These are phyloP conservation scores for Sclerotinia trifoliorum DNA, from an alignment of 2,329 filamentous ascomycete genomes.

Conservation along the genomic window DNA sequence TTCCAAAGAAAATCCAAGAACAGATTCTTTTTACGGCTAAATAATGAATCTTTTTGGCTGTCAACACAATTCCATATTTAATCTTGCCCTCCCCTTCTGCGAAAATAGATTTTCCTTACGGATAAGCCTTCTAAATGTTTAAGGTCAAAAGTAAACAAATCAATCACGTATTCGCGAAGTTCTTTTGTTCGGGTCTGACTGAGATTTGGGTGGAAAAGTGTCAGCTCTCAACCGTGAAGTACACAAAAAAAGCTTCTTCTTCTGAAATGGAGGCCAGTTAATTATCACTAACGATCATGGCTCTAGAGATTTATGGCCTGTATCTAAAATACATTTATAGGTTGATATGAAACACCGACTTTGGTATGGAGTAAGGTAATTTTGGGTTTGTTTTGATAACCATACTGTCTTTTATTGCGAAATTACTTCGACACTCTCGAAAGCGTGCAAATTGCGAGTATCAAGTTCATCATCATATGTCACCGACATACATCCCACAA, in stretches of 20 bases:
- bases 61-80: too few species aligned
- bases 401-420: slow-evolving; percentile 25
- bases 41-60: too few species aligned
- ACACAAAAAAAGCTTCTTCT: neutral
- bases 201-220: neutral
- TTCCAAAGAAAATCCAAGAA: too few species aligned
- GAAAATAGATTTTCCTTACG: too few species aligned
- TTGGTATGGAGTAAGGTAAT: slow-evolving; percentile 27
- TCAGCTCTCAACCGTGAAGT: neutral
- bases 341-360: slow-evolving; percentile 16
- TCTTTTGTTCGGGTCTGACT: too few species aligned
- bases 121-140: too few species aligned
- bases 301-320: slow-evolving; percentile 22
- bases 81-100: too few species aligned
- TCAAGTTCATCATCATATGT: neutral
- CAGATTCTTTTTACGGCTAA: too few species aligned
- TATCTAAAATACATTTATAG: slow-evolving; percentile 18
- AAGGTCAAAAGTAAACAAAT: too few species aligned
- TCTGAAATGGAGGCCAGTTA: neutral
- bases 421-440: slow-evolving; percentile 24
- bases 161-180: too few species aligned
- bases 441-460: neutral
- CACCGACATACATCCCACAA: neutral
- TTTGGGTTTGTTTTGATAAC: slow-evolving; percentile 23
- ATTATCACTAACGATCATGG: slow-evolving; percentile 27